Percentiles rank a stretch among this genome's conserved stretches.
These are phyloP conservation scores for Fusarium sp. DNA, from an alignment of 2,329 filamentous ascomycete genomes.

Conservation along the genomic window DNA sequence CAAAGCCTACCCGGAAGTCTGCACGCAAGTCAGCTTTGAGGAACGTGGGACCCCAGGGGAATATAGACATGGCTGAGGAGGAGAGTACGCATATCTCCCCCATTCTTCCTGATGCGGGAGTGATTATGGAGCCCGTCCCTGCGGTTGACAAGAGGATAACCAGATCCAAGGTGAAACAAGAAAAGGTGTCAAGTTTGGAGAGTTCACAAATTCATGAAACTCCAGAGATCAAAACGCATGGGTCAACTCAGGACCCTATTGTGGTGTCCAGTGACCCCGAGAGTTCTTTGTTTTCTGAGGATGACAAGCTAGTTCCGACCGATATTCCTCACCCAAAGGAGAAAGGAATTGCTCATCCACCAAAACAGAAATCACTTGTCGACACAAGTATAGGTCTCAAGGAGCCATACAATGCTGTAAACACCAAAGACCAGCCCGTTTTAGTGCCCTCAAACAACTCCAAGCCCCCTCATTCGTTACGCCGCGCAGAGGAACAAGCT, in stretches of 20 bases:
- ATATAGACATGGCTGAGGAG: neutral
- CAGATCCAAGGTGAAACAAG: neutral
- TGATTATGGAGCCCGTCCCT: neutral
- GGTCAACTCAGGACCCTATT: slow-evolving; percentile 12
- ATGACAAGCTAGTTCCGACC: neutral
- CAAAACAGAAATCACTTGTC: neutral
- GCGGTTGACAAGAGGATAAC: neutral
- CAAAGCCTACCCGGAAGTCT: neutral
- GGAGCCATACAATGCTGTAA: neutral
- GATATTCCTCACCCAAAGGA: neutral
- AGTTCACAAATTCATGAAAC: neutral
- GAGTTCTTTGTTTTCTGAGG: slow-evolving; percentile 13
- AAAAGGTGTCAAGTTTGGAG: neutral
- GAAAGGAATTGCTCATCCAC: neutral
- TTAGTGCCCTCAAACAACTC: neutral
- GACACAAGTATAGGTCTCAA: neutral
- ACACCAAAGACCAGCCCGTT: neutral
- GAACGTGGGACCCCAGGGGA: neutral
- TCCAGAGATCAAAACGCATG: neutral
- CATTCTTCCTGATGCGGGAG: neutral
- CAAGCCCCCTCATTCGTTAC: neutral
- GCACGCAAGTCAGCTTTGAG: slow-evolving; percentile 3
- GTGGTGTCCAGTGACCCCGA: slow-evolving; percentile 32
- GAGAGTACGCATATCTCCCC: neutral
- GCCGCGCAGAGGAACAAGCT: neutral